Base-by-base conservation (phyloP, 768 basidiomycete species). In the Lactifluus volemus region DNA sequence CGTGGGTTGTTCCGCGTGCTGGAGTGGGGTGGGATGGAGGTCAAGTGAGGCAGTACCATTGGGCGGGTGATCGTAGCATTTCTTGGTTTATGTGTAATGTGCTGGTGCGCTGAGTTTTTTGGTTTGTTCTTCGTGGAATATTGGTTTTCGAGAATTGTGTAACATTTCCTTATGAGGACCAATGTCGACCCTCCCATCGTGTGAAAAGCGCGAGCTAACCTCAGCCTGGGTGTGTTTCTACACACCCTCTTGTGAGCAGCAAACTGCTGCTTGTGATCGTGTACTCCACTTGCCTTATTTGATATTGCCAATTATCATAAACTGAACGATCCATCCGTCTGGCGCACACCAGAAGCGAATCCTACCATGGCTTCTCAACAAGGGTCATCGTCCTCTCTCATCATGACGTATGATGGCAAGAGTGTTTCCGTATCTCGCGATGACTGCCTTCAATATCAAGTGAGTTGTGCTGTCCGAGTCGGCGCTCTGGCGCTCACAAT, bases 1-100 rank as follows among this genome's bases (percentile, higher is more conserved):
- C 59, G 52, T 11, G 7, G 54, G 61, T 57, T 76, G 56, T 77
- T 76, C 59, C 32, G 32, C 15, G 76, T 76, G 2, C 8, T 25
- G 21, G 19, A 47, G 11, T 47, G 45, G 45, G 45, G 45, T 12
- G 21, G 44, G 4, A 47, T 47, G 45, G 45, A 47, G 11, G 45
- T 47, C 19, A 8, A 11, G 14, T 21, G 45, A 47, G 21, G 45
- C 10, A 21, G 21, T 12, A 6, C 10, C 19, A 25, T 47, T 47
- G 4, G 21, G 11, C n/a, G 45, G 11, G 45, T 12, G 45, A 47
- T 19, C 21, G 11, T 5, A n/a, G 15, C 15, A 8, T 19, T 47
- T 25, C 25, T 21, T 44, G 7, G 5, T 44, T 44, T 6, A 9
- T 9, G 32, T 44, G 21, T 5, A 25, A 10, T 47, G 21, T 11